A percentile compares a stretch with the other conserved stretches of the same genome.
phyloP scores from a whole-genome alignment of 2,329 filamentous ascomycete species.

The Monosporascus sp. region DNA sequence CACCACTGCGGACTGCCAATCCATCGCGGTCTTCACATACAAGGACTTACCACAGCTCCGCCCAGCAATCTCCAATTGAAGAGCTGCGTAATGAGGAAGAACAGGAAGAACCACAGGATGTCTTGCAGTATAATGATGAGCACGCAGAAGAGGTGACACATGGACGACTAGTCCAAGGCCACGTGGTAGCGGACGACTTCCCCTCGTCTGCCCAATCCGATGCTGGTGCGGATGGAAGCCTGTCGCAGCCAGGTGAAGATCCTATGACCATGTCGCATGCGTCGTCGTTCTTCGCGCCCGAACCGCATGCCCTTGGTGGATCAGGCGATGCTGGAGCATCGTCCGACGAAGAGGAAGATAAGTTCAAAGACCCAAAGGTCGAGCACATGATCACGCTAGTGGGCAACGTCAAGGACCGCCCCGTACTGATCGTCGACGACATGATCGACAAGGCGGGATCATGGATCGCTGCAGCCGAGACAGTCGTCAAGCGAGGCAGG shows the following conservation, averaged over 20 bases:
- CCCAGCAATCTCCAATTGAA: slow-evolving; percentile 31
- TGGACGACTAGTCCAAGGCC: slow-evolving; percentile 84
- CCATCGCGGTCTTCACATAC: slow-evolving; percentile 22
- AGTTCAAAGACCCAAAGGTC: slow-evolving; percentile 70
- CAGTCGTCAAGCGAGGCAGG: slow-evolving; percentile 84
- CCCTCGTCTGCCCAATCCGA: slow-evolving; percentile 71
- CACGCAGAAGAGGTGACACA: slow-evolving; percentile 86
- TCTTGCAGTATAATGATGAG: slow-evolving; percentile 64
- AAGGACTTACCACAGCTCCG: slow-evolving; percentile 25
- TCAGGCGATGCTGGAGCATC: slow-evolving; percentile 76
- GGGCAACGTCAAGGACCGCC: slow-evolving; percentile 81
- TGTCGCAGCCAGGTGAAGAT: slow-evolving; percentile 52
- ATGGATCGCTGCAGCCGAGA: slow-evolving; percentile 97
- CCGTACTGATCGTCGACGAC: slow-evolving; percentile 93
- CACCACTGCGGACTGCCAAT: slow-evolving; percentile 23
- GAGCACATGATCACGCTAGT: slow-evolving; percentile 98
- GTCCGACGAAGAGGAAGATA: slow-evolving; percentile 90
- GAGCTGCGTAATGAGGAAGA: slow-evolving; percentile 33
- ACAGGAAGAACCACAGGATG: slow-evolving; percentile 31
- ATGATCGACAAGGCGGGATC: slow-evolving; percentile 98
- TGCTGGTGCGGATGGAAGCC: slow-evolving; percentile 54
- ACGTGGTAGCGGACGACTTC: slow-evolving; percentile 92
- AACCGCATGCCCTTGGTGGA: slow-evolving; percentile 70
- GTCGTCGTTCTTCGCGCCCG: slow-evolving; percentile 72
- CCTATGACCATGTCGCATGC: slow-evolving; percentile 75